phyloP scores from a whole-genome alignment of 768 basidiomycete genomes.

The Panaeolus papilionaceus region DNA sequence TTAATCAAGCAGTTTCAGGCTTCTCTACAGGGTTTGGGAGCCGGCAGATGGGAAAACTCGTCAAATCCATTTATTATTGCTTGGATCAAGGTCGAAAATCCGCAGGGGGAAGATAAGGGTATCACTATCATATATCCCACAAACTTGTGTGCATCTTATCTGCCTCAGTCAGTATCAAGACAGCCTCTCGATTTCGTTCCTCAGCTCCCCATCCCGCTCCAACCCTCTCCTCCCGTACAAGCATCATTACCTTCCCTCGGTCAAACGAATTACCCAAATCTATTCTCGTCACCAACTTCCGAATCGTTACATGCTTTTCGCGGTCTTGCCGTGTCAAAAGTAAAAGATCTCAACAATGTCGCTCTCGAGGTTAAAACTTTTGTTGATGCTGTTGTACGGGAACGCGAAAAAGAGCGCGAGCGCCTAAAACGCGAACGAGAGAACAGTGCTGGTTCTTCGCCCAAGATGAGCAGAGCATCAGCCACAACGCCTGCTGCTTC shows the following conservation, averaged over 20 bases:
- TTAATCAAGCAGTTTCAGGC: conserved; percentile 68
- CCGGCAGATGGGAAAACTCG: conserved; percentile 52
- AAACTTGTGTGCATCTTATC: conserved; percentile 57
- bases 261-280: conserved; percentile 28
- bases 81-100: conserved; percentile 79
- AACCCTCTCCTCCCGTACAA: conserved; percentile 48
- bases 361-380: conserved; percentile 71
- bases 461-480: conserved; percentile 37
- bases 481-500: conserved; percentile 35
- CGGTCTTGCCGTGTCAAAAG: conserved; percentile 56
- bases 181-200: conserved; percentile 61
- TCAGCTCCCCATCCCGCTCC: conserved; percentile 67
- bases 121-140: conserved; percentile 76
- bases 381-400: conserved; percentile 77
- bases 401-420: conserved; percentile 81
- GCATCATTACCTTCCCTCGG: conserved; percentile 37
- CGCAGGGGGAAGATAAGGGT: conserved; percentile 83
- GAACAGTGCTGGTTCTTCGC: conserved; percentile 41
- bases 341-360: conserved; percentile 55
- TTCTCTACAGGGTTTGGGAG: conserved; percentile 68
- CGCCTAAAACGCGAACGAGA: conserved; percentile 73
- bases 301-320: conserved; percentile 50
- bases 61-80: conserved; percentile 60
- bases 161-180: conserved; percentile 41
- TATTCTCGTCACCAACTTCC: conserved; percentile 37